These are phyloP conservation scores for Boletus rubescentipes DNA, from an alignment of 768 basidiomycete species.

Conservation along the genomic window DNA sequence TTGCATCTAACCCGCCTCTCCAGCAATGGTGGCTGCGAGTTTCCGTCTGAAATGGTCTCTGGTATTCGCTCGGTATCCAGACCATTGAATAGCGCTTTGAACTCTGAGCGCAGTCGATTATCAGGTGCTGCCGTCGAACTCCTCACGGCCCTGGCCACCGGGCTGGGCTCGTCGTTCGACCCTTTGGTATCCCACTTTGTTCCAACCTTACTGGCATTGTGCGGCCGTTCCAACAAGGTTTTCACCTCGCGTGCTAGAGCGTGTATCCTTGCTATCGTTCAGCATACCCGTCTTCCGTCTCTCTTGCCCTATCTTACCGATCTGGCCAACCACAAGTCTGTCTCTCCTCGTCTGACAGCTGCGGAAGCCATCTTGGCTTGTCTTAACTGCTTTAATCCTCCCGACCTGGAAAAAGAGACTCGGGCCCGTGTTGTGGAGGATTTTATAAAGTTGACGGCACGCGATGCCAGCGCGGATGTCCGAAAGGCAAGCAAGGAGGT, in stretches of 20 bases:
- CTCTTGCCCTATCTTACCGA: slow-evolving; percentile 62
- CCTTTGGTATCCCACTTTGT: slow-evolving; percentile 64
- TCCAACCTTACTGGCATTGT: slow-evolving; percentile 65
- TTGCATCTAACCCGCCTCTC: slow-evolving; percentile 46
- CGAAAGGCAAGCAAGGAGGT: slow-evolving; percentile 66
- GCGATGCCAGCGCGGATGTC: slow-evolving; percentile 75
- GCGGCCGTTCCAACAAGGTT: slow-evolving; percentile 77
- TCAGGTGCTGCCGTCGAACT: slow-evolving; percentile 68
- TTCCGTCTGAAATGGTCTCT: slow-evolving; percentile 49
- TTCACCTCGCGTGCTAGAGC: slow-evolving; percentile 63
- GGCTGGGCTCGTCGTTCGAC: slow-evolving; percentile 63
- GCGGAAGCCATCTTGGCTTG: slow-evolving; percentile 65
- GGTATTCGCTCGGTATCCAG: slow-evolving; percentile 52
- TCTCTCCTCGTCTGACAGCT: slow-evolving; percentile 59
- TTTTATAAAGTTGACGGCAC: slow-evolving; percentile 63
- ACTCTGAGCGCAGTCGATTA: slow-evolving; percentile 72
- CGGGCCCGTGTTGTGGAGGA: slow-evolving; percentile 66
- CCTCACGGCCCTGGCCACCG: slow-evolving; percentile 50
- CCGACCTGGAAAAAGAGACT: slow-evolving; percentile 69
- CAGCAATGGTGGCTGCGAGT: slow-evolving; percentile 52
- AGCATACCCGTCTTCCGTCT: slow-evolving; percentile 63
- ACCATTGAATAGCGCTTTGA: slow-evolving; percentile 56
- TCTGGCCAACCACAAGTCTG: slow-evolving; percentile 63
- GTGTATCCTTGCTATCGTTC: slow-evolving; percentile 60
- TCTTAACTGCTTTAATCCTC: slow-evolving; percentile 75